Percentiles rank a stretch among this genome's conserved stretches.
Evolutionary conservation across 768 basidiomycete genomes (phyloP).

Genomic region (Tylopilus intermedius): DNA sequence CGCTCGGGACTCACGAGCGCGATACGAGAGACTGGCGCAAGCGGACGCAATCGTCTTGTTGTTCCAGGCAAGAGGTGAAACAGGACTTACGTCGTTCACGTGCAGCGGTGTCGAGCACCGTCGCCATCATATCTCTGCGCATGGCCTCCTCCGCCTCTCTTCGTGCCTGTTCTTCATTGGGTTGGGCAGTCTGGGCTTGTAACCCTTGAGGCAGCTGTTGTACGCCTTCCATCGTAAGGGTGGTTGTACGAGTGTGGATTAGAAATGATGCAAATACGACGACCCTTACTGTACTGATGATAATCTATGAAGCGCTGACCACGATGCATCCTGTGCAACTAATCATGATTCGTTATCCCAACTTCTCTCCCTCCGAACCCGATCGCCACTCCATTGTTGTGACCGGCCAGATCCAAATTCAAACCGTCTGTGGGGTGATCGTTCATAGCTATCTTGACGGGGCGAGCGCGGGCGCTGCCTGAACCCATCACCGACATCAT

Average conservation of each 20-base stretch:
- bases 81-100: slow-evolving; percentile 65
- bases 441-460: slow-evolving; percentile 3
- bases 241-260: background rate
- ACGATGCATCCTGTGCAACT: background rate
- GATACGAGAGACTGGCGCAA: slow-evolving; percentile 70
- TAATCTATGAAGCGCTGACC: background rate
- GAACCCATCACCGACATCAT: background rate
- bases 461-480: background rate
- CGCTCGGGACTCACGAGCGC: slow-evolving; percentile 80
- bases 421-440: slow-evolving; percentile 3
- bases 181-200: slow-evolving; percentile 37
- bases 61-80: background rate
- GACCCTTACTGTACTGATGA: background rate
- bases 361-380: slow-evolving; percentile 4
- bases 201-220: slow-evolving; percentile 26
- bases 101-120: slow-evolving; percentile 71
- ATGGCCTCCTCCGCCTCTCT: slow-evolving; percentile 68
- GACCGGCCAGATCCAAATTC: slow-evolving; percentile 4
- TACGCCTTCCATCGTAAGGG: slow-evolving; percentile 21
- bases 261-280: slow-evolving; percentile 2
- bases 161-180: slow-evolving; percentile 47
- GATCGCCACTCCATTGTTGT: slow-evolving; percentile 1
- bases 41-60: background rate
- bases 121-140: slow-evolving; percentile 71
- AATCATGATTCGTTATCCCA: background rate